phyloP scores from a whole-genome alignment of 2,329 filamentous ascomycete species.

The Bretziella fagacearum region DNA sequence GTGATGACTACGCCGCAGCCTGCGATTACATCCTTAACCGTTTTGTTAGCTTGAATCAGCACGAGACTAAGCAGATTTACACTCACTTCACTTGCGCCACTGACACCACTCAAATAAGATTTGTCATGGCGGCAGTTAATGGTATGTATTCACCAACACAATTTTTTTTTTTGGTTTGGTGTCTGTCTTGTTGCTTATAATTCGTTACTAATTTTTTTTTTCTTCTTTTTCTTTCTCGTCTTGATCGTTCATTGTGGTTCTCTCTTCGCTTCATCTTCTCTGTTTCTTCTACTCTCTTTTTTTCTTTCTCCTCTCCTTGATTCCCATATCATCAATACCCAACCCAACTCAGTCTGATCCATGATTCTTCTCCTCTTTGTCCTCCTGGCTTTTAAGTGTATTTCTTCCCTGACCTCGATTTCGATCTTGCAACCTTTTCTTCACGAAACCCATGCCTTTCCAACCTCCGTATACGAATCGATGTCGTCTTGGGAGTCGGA shows the following conservation, averaged over 20 bases:
- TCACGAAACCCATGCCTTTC: constrained; percentile 3
- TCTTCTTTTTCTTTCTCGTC: constrained; percentile 17
- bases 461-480: background rate
- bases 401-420: background rate
- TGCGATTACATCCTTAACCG: constrained; percentile 99
- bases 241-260: constrained; percentile 16
- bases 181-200: constrained; percentile 15
- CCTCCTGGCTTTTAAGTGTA: background rate
- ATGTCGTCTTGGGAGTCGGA: background rate
- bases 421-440: background rate
- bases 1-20: constrained; percentile 84
- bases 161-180: constrained; percentile 14
- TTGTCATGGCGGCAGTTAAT: constrained; percentile 99
- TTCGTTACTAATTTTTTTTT: too few relatives aligned
- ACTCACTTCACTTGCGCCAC: constrained; percentile 98
- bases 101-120: constrained; percentile 95
- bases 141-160: constrained; percentile 37
- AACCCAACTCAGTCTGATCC: constrained; percentile 11
- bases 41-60: constrained; percentile 95
- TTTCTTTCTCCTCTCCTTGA: constrained; percentile 18
- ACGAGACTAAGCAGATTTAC: constrained; percentile 99
- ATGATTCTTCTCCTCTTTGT: constrained; percentile 7
- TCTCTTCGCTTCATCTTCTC: constrained; percentile 14
- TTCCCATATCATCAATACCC: background rate
- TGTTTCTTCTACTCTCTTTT: constrained; percentile 19